These are phyloP conservation scores for Thozetella sp. DNA, from an alignment of 495 filamentous ascomycete species.

Conservation along the genomic window DNA sequence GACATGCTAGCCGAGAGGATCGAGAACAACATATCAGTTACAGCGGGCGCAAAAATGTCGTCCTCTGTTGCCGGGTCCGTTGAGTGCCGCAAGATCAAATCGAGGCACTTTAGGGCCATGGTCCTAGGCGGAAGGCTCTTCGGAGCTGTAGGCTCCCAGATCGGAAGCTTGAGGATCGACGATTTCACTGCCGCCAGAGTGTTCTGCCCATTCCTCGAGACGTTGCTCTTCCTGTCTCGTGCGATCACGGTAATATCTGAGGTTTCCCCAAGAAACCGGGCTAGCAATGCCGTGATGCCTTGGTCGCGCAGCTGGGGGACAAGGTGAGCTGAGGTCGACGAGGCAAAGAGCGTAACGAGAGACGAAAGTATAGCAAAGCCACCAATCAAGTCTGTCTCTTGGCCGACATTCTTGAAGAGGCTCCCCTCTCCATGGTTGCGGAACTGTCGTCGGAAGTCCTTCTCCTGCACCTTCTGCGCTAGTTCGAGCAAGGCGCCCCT, in stretches of 20 bases:
- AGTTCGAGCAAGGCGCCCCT: conserved; percentile 65
- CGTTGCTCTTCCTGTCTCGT: conserved; percentile 67
- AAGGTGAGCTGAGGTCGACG: conserved; percentile 48
- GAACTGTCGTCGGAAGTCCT: conserved; percentile 68
- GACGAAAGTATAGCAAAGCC: conserved; percentile 59
- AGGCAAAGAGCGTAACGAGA: conserved; percentile 56
- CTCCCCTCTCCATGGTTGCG: conserved; percentile 71
- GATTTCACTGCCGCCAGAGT: conserved; percentile 53
- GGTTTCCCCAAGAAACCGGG: conserved; percentile 49
- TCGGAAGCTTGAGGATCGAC: conserved; percentile 45
- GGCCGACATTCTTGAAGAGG: conserved; percentile 57
- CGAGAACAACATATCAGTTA: conserved; percentile 51
- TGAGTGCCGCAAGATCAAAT: conserved; percentile 57
- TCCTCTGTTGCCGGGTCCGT: conserved; percentile 46
- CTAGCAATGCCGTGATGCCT: conserved; percentile 51
- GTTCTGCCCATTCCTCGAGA: conserved; percentile 63
- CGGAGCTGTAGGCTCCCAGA: conserved; percentile 59
- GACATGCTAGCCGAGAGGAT: conserved; percentile 40
- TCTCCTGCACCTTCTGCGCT: conserved; percentile 69
- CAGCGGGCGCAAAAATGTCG: conserved; percentile 51
- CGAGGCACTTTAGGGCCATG: conserved; percentile 64
- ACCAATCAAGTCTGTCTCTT: conserved; percentile 57
- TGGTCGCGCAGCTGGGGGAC: conserved; percentile 50
- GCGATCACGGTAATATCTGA: conserved; percentile 55
- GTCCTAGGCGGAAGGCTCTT: conserved; percentile 59